Conservation (phyloP, 2,329 filamentous ascomycete species). For the Emergomyces africanus region DNA sequence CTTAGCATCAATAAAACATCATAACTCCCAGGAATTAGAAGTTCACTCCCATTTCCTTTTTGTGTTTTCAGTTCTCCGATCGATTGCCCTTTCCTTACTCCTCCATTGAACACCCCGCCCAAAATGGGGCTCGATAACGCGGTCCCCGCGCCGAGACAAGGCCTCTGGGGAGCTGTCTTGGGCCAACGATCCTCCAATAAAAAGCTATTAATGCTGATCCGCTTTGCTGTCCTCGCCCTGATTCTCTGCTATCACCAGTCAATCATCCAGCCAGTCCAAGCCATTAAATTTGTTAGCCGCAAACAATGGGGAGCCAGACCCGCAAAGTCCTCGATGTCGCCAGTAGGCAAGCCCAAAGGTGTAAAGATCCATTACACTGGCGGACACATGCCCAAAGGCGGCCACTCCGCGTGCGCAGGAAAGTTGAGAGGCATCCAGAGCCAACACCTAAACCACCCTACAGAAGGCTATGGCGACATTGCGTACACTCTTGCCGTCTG, state of each 20-base stretch:
- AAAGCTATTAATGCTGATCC: slow-evolving; percentile 1
- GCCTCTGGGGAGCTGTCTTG: background rate
- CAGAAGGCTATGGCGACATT: slow-evolving; percentile 1
- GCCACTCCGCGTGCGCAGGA: slow-evolving; percentile 1
- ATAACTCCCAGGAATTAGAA: background rate
- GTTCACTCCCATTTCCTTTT: background rate
- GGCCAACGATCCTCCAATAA: background rate
- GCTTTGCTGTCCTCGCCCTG: slow-evolving; percentile 1
- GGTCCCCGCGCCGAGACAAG: background rate
- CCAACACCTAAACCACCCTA: background rate
- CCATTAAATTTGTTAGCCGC: slow-evolving; percentile 3
- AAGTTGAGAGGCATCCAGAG: background rate
- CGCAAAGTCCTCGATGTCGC: background rate
- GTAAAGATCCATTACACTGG: slow-evolving; percentile 6
- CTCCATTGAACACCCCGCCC: background rate
- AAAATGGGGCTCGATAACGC: background rate
- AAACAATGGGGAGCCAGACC: slow-evolving; percentile 1
- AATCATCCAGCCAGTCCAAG: background rate
- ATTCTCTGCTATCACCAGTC: background rate
- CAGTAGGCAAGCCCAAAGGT: background rate
- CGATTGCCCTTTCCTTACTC: background rate
- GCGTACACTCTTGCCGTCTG: slow-evolving; percentile 6
- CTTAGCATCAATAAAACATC: background rate
- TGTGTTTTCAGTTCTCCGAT: background rate
- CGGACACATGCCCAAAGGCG: background rate